These are phyloP conservation scores for Zychaea mexicana DNA, from an alignment of 371 early-diverging fungal species.

Conservation along the genomic window DNA sequence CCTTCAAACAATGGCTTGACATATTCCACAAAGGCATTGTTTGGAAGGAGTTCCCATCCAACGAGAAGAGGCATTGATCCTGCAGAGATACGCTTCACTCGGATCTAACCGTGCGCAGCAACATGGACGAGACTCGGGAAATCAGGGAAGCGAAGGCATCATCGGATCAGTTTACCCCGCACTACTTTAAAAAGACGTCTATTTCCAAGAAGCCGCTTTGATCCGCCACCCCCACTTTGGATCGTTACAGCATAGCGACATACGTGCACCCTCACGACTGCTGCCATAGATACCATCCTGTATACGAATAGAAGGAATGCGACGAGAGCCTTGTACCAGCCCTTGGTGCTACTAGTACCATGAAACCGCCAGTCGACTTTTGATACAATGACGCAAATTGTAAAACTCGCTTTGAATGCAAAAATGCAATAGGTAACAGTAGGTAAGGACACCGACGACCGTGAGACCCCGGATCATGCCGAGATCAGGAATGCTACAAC, in stretches of 20 bases:
- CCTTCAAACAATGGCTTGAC: background rate
- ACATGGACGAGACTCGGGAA: background rate
- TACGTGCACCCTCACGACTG: no score
- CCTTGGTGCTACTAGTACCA: no score
- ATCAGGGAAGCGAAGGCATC: background rate
- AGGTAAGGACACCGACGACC: background rate
- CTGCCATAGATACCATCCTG: no score
- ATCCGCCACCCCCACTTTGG: background rate
- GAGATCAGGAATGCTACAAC: background rate
- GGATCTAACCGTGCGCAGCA: background rate
- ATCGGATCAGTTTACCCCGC: constrained; percentile 6
- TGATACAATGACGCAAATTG: no score
- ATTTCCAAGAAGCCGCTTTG: background rate
- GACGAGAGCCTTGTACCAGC: no score
- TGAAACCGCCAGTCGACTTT: no score
- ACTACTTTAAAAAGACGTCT: background rate
- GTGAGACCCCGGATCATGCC: constrained; percentile 3
- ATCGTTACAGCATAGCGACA: no score
- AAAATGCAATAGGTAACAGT: background rate
- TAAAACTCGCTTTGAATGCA: background rate
- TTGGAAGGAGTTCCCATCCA: background rate
- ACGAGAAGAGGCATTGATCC: background rate
- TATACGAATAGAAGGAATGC: no score
- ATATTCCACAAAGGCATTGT: background rate
- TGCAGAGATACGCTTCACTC: background rate